A percentile compares a stretch with the other conserved stretches of the same genome.
These are phyloP conservation scores for Zymoseptoria pseudotritici DNA, from an alignment of 2,329 filamentous ascomycete genomes.

Conservation along the genomic window DNA sequence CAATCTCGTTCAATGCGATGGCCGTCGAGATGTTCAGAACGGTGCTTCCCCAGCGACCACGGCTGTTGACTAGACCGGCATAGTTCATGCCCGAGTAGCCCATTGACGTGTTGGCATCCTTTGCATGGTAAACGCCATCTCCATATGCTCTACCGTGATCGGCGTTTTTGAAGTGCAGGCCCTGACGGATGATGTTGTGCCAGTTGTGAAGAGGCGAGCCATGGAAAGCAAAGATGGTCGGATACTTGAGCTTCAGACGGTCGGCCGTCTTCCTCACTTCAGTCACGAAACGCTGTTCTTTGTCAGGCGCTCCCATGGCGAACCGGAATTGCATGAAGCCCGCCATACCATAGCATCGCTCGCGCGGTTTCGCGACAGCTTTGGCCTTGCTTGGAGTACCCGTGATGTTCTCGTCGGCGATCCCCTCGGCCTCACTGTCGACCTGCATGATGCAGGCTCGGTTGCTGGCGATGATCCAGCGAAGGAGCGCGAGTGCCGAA, in stretches of 20 bases:
- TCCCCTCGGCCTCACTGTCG: constrained; percentile 32
- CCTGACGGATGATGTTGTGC: constrained; percentile 82
- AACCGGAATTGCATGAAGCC: constrained; percentile 77
- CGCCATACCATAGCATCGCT: constrained; percentile 54
- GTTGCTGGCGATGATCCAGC: constrained; percentile 88
- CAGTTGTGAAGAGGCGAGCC: constrained; percentile 71
- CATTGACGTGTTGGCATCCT: constrained; percentile 49
- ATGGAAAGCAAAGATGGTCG: constrained; percentile 81
- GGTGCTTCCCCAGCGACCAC: constrained; percentile 56
- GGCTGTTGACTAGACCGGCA: not conserved
- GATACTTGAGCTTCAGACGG: constrained; percentile 41
- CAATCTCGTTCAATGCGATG: constrained; percentile 75
- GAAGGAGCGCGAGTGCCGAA: constrained; percentile 59
- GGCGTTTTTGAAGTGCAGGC: constrained; percentile 61
- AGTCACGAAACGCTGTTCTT: constrained; percentile 66
- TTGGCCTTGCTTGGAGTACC: not conserved
- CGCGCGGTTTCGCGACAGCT: constrained; percentile 20
- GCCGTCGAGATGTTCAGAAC: constrained; percentile 49
- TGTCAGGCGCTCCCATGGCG: constrained; percentile 80
- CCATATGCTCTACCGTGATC: constrained; percentile 64
- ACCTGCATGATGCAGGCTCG: constrained; percentile 78
- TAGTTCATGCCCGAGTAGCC: constrained; percentile 38
- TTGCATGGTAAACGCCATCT: constrained; percentile 74
- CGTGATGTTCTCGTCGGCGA: not conserved
- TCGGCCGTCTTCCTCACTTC: constrained; percentile 47